Conservation (phyloP, 106 monocot genomes). For the Dendrobium chrysotoxum region DNA sequence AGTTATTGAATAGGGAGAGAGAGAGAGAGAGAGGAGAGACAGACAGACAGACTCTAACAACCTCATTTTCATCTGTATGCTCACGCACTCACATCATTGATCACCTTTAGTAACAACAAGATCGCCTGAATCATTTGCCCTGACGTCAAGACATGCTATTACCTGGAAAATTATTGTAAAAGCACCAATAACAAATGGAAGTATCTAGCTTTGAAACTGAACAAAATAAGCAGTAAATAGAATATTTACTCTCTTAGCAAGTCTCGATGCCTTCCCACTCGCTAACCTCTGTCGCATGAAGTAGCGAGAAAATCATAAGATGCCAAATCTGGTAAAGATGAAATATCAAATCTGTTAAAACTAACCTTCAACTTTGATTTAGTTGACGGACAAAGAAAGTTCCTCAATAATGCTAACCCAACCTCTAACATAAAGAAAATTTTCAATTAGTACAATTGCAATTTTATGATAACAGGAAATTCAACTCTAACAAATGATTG, state of each 20-base stretch:
- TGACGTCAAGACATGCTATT: constrained; percentile 97
- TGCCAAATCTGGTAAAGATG: constrained; percentile 1
- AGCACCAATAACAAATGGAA: constrained; percentile 3
- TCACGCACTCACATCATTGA: constrained; percentile 95
- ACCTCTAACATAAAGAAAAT: constrained; percentile 31
- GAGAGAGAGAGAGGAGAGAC: not conserved
- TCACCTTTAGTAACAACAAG: constrained; percentile 98
- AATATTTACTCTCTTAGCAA: constrained; percentile 83
- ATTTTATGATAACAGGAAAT: not conserved
- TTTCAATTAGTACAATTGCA: not conserved
- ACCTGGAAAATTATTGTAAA: constrained; percentile 37
- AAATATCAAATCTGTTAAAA: constrained; percentile 6
- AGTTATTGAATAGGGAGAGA: not conserved
- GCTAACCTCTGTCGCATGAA: constrained; percentile 32
- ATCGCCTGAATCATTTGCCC: constrained; percentile 88
- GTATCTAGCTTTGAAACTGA: not conserved
- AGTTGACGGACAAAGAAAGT: constrained; percentile 50
- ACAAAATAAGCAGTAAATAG: not conserved
- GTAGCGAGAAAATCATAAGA: not conserved
- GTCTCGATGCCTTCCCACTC: constrained; percentile 57
- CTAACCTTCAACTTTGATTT: constrained; percentile 49
- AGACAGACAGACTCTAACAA: constrained; percentile 6
- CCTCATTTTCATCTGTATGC: constrained; percentile 65
- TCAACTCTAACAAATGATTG: not conserved
- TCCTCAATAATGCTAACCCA: constrained; percentile 77